Evolutionary conservation across 2,329 filamentous ascomycete genomes (phyloP).

Genomic region (Talaromyces piceae): DNA sequence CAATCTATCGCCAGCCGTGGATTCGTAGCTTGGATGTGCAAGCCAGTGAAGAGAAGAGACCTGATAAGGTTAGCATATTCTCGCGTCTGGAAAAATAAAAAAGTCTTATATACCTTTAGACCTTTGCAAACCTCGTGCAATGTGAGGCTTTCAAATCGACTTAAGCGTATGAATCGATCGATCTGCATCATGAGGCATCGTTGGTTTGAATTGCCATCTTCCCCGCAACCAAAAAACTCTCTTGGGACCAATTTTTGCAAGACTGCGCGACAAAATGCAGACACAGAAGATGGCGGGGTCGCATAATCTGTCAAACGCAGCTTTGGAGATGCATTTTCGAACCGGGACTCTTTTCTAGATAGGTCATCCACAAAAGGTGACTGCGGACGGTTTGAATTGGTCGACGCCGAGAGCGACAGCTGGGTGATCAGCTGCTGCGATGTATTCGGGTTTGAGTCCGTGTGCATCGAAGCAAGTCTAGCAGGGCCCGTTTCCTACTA

Average conservation of each 20-base stretch:
- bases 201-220: conserved; percentile 53
- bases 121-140: conserved; percentile 71
- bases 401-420: conserved; percentile 11
- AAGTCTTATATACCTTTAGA: conserved; percentile 62
- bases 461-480: background rate
- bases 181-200: conserved; percentile 56
- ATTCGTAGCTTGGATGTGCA: conserved; percentile 42
- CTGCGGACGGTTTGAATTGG: background rate
- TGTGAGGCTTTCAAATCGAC: conserved; percentile 72
- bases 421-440: conserved; percentile 9
- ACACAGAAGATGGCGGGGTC: conserved; percentile 61
- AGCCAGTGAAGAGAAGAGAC: conserved; percentile 68
- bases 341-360: conserved; percentile 6
- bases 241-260: conserved; percentile 65
- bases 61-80: conserved; percentile 43
- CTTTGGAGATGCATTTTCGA: conserved; percentile 11
- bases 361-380: background rate
- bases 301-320: conserved; percentile 57
- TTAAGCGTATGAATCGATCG: conserved; percentile 68
- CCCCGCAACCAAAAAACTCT: conserved; percentile 62
- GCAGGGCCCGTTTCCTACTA: conserved; percentile 7
- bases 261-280: conserved; percentile 76
- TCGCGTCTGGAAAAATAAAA: too few species aligned
- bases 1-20: conserved; percentile 41
- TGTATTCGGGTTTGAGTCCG: background rate